A percentile compares a stretch with the other conserved stretches of the same genome.
Evolutionary conservation across 2,329 filamentous ascomycete species (phyloP).

Genomic region (Xylaria sp.): DNA sequence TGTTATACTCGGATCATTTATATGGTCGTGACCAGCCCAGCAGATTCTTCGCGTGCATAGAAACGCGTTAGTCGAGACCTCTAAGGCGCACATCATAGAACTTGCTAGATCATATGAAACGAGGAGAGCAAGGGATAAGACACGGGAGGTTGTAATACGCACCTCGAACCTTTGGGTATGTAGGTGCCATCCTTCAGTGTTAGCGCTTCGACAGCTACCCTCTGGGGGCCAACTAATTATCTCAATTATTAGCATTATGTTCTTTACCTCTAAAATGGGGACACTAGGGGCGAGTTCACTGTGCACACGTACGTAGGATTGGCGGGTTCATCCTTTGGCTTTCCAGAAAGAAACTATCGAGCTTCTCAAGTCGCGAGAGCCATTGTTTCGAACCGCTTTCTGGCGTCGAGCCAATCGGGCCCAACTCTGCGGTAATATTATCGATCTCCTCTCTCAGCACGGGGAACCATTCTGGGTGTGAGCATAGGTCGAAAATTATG

Average conservation of each 20-base stretch:
- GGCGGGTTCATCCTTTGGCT: conserved; percentile 30
- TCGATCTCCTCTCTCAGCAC: conserved; percentile 35
- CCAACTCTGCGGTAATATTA: background rate
- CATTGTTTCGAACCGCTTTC: conserved; percentile 26
- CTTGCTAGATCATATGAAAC: no score
- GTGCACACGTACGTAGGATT: conserved; percentile 27
- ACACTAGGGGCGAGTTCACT: background rate
- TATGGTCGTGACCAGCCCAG: conserved; percentile 24
- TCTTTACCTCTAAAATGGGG: background rate
- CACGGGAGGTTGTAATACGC: no score
- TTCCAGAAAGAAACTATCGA: conserved; percentile 35
- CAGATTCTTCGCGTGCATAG: conserved; percentile 1
- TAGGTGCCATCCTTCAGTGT: conserved; percentile 39
- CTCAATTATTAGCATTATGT: background rate
- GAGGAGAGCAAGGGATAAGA: no score
- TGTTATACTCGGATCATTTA: conserved; percentile 30
- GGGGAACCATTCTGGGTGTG: conserved; percentile 32
- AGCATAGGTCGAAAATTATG: conserved; percentile 33
- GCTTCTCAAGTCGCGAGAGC: conserved; percentile 31
- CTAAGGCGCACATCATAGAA: no score
- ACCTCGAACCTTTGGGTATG: conserved; percentile 27
- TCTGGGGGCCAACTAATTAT: conserved; percentile 7
- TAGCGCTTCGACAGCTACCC: conserved; percentile 15
- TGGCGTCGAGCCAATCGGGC: background rate
- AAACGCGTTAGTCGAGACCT: no score